A percentile compares a stretch with the other conserved stretches of the same genome.
These are phyloP conservation scores for Termitomyces sp. DNA, from an alignment of 768 basidiomycete species.

Conservation along the genomic window DNA sequence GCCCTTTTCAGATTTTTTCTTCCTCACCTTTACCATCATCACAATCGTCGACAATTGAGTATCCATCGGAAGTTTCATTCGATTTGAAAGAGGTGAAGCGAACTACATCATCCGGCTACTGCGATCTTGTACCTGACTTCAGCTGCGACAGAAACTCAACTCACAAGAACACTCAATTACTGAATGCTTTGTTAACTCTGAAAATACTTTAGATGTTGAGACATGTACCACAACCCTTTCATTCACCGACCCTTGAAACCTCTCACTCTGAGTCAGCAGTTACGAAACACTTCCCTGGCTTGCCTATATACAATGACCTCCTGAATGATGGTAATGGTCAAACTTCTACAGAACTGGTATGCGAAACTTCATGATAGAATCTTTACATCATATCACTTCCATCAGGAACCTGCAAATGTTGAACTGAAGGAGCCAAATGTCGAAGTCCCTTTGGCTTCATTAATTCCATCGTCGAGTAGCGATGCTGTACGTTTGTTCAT, in stretches of 20 bases:
- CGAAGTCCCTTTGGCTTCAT: background rate
- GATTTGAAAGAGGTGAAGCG: constrained; percentile 11
- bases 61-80: background rate
- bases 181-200: background rate
- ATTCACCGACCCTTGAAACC: background rate
- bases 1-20: constrained; percentile 42
- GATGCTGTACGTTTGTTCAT: background rate
- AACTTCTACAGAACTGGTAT: background rate
- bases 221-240: background rate
- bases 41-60: constrained; percentile 19
- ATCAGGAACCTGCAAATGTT: background rate
- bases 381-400: background rate
- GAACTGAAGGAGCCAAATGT: background rate
- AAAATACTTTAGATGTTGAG: background rate
- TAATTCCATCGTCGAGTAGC: background rate
- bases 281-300: background rate
- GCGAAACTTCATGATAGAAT: too few species aligned
- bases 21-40: constrained; percentile 40
- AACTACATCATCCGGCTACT: background rate
- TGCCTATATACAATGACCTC: too few species aligned
- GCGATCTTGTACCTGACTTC: background rate
- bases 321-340: background rate
- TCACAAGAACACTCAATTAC: background rate
- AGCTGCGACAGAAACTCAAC: background rate
- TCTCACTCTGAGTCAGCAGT: background rate